Evolutionary conservation across 805 yeast genomes (phyloP), one percentile per base, ranked within the genome.

Genomic region (Suhomyces vadensis): DNA sequence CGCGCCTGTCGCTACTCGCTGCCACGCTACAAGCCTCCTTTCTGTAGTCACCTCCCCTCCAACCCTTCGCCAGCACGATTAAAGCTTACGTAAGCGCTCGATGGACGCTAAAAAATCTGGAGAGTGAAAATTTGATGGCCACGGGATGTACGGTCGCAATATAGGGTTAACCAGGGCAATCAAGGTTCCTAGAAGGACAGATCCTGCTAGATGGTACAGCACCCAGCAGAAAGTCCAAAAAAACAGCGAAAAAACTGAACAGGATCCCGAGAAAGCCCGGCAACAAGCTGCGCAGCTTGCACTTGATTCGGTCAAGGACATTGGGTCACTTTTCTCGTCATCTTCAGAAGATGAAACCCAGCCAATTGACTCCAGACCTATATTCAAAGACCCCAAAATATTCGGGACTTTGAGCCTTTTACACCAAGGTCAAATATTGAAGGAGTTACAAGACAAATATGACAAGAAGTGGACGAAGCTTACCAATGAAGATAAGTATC

Each of bases 381-480:
- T 78, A 3, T 67, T 56, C 46, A 59, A 66, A 8, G 55, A 71
- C 37, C 79, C 78, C 2, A 41, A 46, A 8, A 52, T 63, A 24
- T 68, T 61, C 50, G 65, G 51, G 5, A 44, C 55, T 17, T 61
- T 61, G 53, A 71, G 59, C 55, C 60, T 78, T 16, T 65, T 78
- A 26, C 83, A 77, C 50, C 82, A 82, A 53, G 81, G 83, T 39
- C 84, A 80, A 51, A 75, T 74, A 14, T 64, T 77, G 22, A 72
- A 74, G 31, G 83, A 81, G 46, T 61, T 72, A 61, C 82, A 60
- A 60, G 75, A 51, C 56, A 78, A 71, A 44, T 67, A 64, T 55
- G 80, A 76, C 50, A 71, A 71, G 41, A 71, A 75, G 42, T 86
- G 95, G 95, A 59, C 60, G 2, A 61, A 67, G 31, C 50, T 83